A percentile compares a stretch with the other conserved stretches of the same genome.
phyloP scores from a whole-genome alignment of 116 monocot species.

The Cymodocea nodosa region DNA sequence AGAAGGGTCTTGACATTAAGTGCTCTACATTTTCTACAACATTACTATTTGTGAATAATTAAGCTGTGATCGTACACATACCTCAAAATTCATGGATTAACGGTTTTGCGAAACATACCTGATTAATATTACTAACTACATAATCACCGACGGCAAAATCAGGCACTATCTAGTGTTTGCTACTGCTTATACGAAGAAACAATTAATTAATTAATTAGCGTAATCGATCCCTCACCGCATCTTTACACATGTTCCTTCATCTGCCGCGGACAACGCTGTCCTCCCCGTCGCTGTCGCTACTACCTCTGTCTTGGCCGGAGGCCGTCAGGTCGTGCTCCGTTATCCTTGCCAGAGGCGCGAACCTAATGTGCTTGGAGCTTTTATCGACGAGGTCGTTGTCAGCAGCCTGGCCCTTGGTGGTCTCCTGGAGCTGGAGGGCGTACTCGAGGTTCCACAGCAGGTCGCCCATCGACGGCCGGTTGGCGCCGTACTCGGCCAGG shows the following conservation, averaged over 20 bases:
- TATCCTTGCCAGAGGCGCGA: not conserved
- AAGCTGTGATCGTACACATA: too few relatives aligned
- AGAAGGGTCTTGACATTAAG: too few relatives aligned
- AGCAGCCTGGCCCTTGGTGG: not conserved
- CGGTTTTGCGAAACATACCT: too few relatives aligned
- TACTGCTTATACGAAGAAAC: too few relatives aligned
- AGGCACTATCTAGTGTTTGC: too few relatives aligned
- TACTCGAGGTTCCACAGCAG: slow-evolving; percentile 50
- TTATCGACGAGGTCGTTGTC: not conserved
- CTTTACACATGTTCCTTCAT: not conserved
- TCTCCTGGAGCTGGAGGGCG: slow-evolving; percentile 15
- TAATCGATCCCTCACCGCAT: too few relatives aligned
- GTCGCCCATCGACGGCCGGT: slow-evolving; percentile 80
- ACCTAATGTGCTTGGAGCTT: not conserved
- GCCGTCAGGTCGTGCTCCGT: not conserved
- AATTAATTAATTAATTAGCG: too few relatives aligned
- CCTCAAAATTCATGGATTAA: too few relatives aligned
- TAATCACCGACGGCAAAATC: too few relatives aligned
- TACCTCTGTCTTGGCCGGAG: not conserved
- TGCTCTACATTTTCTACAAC: too few relatives aligned
- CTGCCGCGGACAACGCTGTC: not conserved
- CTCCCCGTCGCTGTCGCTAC: not conserved
- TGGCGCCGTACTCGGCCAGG: slow-evolving; percentile 58
- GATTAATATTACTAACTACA: too few relatives aligned
- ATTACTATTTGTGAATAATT: too few relatives aligned